Base-by-base conservation (phyloP, 2,329 filamentous ascomycete species). In the Ploettnerulaceae sp. region DNA sequence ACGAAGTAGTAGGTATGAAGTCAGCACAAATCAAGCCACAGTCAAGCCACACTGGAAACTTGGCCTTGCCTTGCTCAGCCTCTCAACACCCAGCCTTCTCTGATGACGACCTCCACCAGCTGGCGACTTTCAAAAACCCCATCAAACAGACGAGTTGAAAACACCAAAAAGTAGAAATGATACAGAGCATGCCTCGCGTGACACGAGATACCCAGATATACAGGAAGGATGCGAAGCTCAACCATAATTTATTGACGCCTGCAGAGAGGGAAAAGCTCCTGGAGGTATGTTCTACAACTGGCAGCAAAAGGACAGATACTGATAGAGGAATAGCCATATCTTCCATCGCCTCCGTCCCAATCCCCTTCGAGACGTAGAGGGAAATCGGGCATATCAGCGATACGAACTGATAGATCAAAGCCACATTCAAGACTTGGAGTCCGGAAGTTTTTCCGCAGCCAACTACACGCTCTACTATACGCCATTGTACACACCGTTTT, bases 401-500 rank as follows among this genome's bases (percentile, higher is more conserved):
- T 50, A 47, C 28, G 54, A 52, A 41, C 58, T 47, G 57, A 61
- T 47, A 48, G 59, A 41, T 49, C 59, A 32, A 56, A 55, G 25
- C 37, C 49, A 12, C 46, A 35, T 17, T 60, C 56, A 15, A 70
- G 70, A 36, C 67, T 82, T 14, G 79, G 80, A 17, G 63, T 86
- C 49, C 76, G 80, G 50, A 75, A 74, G 45, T 80, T 86, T 60
- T 58, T 88, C 33, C 72, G 71, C 51, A 71, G 69, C 43, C 77
- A 84, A 61, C 66, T 90, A 32, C 76, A 89, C 66, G 65, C 81
- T 44, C 64, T 88, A 31, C 64, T 88, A 49, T 89, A 84, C 66
- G 74, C 77, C 50, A 60, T 86, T 47, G 72, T 91, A 56, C 89
- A 95, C 61, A 76, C 84, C 52, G 65, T 95, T 56, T 97, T 95